Evolutionary conservation across 306 rosid genomes (phyloP).

Genomic region (Cyclanthera cordifolia): DNA sequence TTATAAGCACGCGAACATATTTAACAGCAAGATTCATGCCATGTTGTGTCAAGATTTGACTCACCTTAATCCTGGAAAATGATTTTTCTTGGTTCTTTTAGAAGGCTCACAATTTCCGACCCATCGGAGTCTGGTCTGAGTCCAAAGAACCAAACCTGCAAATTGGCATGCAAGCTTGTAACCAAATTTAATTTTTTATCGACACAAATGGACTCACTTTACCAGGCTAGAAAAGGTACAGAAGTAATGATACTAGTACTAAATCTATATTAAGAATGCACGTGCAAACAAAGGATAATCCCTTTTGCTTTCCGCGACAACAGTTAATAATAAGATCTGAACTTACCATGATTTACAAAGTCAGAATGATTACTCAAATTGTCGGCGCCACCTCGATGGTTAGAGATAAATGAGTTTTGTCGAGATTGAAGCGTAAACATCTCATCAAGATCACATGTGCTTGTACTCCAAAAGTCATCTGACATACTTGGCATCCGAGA

Average conservation of each 20-base stretch:
- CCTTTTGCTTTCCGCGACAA: not conserved
- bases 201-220: not conserved
- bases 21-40: not conserved
- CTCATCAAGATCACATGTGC: slow-evolving; percentile 10
- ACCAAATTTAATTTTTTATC: too few species aligned
- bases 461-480: slow-evolving; percentile 12
- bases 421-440: not conserved
- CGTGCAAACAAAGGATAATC: not conserved
- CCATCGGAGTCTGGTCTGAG: slow-evolving; percentile 5
- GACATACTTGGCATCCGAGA: slow-evolving; percentile 6
- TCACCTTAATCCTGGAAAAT: slow-evolving; percentile 7
- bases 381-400: not conserved
- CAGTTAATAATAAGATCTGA: not conserved
- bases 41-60: not conserved
- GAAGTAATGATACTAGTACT: not conserved
- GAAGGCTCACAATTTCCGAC: slow-evolving; percentile 1
- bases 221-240: not conserved
- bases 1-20: not conserved
- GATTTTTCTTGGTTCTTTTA: not conserved
- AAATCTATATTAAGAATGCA: not conserved
- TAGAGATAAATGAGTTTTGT: slow-evolving; percentile 3
- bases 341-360: slow-evolving; percentile 13
- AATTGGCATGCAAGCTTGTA: not conserved
- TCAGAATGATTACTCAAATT: slow-evolving; percentile 8
- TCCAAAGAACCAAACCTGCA: slow-evolving; percentile 10